Percentiles rank a stretch among this genome's conserved stretches.
Conservation (phyloP, 2,329 filamentous ascomycete genomes). For the Chaetomium globosum region DNA sequence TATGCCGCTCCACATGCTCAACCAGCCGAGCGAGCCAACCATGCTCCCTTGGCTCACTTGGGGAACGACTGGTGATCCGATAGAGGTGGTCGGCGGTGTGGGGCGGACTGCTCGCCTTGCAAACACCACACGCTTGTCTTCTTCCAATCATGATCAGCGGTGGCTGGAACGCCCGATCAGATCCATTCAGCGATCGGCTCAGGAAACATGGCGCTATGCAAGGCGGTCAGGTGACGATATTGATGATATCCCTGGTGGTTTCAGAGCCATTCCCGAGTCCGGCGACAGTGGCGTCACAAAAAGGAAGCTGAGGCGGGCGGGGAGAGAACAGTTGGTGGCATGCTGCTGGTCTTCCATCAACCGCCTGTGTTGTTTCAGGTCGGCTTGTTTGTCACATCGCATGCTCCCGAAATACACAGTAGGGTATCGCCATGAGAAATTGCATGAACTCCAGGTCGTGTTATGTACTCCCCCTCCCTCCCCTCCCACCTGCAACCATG, state of each 20-base stretch:
- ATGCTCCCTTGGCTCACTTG: too few species aligned
- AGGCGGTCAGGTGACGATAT: constrained; percentile 38
- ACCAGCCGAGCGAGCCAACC: too few species aligned
- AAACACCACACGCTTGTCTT: not conserved
- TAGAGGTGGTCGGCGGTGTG: constrained; percentile 17
- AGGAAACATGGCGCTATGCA: constrained; percentile 32
- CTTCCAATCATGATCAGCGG: constrained; percentile 18
- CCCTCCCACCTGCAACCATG: constrained; percentile 14
- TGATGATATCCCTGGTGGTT: constrained; percentile 18
- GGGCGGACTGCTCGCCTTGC: constrained; percentile 5
- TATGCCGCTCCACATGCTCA: constrained; percentile 3
- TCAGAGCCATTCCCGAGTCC: constrained; percentile 15
- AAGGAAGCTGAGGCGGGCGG: constrained; percentile 24
- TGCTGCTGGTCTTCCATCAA: not conserved
- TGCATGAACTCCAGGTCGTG: constrained; percentile 2
- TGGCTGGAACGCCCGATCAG: constrained; percentile 20
- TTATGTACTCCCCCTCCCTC: constrained; percentile 11
- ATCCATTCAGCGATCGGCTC: constrained; percentile 32
- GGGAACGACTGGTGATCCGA: constrained; percentile 15
- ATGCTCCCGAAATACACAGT: constrained; percentile 1
- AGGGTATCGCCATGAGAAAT: not conserved
- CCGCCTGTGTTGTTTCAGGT: constrained; percentile 4
- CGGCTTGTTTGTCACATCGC: constrained; percentile 15
- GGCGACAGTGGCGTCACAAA: constrained; percentile 24
- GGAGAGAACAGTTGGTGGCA: not conserved